phyloP scores from a whole-genome alignment of 73 alveolate species.

The Tetrahymena elliotti region DNA sequence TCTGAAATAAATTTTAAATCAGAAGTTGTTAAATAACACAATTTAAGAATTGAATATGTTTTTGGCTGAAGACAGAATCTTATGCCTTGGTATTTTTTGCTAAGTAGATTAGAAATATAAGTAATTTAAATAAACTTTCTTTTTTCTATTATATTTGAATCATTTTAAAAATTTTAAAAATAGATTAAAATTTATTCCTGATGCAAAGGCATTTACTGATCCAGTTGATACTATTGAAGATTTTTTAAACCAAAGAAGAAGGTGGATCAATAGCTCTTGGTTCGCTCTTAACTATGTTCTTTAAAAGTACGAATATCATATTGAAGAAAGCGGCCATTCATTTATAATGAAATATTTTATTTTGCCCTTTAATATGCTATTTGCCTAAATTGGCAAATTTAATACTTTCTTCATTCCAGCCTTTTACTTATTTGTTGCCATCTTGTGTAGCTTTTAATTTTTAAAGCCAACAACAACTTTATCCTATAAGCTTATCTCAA shows the following conservation, averaged over 20 bases:
- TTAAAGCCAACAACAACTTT: not conserved
- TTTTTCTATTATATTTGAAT: not conserved
- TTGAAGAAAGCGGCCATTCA: conserved; percentile 9
- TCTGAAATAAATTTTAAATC: conserved; percentile 26
- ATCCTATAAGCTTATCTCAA: not conserved
- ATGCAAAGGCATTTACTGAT: conserved; percentile 54
- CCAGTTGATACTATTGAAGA: conserved; percentile 35
- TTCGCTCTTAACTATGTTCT: conserved; percentile 41
- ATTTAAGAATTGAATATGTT: conserved; percentile 42
- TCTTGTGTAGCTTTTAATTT: not conserved
- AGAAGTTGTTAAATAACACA: not conserved
- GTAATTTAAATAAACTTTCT: not conserved
- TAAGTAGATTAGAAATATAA: not conserved
- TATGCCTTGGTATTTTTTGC: conserved; percentile 41
- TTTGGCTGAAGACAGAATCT: conserved; percentile 67
- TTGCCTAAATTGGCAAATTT: not conserved
- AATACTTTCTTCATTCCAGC: not conserved
- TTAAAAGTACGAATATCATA: not conserved
- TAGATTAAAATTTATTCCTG: conserved; percentile 40
- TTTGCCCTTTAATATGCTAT: not conserved
- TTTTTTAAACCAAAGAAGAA: conserved; percentile 50
- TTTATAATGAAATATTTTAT: not conserved
- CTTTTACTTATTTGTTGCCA: not conserved
- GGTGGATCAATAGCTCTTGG: conserved; percentile 64
- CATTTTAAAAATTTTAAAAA: not conserved